Conservation (phyloP, 2,329 filamentous ascomycete genomes). For the Phialophora macrospora region DNA sequence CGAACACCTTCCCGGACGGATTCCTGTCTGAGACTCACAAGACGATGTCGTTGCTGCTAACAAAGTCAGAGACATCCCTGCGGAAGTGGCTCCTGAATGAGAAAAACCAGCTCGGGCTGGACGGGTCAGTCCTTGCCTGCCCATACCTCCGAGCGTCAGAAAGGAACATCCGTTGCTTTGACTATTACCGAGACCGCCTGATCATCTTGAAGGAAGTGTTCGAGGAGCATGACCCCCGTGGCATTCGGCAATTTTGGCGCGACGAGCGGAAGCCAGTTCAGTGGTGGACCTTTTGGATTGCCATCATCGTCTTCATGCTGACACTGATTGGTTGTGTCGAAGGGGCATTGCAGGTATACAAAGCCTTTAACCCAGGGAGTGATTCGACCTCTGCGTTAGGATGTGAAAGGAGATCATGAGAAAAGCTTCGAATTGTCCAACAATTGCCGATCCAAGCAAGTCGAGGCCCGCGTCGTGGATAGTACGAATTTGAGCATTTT, state of each 20-base stretch:
- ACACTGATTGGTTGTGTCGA: too few species aligned
- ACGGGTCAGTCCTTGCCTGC: background rate
- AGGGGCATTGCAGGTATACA: too few species aligned
- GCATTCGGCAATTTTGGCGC: background rate
- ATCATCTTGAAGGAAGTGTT: conserved; percentile 1
- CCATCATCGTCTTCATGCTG: too few species aligned
- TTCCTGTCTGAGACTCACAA: background rate
- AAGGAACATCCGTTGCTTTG: background rate
- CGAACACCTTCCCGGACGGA: background rate
- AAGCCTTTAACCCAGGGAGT: too few species aligned
- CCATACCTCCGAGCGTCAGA: background rate
- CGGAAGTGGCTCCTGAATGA: background rate
- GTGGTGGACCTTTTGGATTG: too few species aligned
- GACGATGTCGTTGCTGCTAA: background rate
- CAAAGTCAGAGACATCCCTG: background rate
- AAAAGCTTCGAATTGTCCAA: background rate
- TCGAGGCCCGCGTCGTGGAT: background rate
- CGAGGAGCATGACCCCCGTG: background rate
- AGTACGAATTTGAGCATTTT: background rate
- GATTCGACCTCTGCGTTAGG: background rate
- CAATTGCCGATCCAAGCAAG: background rate
- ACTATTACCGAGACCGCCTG: background rate
- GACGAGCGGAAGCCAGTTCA: too few species aligned
- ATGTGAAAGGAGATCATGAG: background rate
- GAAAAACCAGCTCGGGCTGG: background rate